Evolutionary conservation across 495 filamentous ascomycete genomes (phyloP), one percentile per base, ranked within the genome.

Genomic region (Oidiodendron maius): DNA sequence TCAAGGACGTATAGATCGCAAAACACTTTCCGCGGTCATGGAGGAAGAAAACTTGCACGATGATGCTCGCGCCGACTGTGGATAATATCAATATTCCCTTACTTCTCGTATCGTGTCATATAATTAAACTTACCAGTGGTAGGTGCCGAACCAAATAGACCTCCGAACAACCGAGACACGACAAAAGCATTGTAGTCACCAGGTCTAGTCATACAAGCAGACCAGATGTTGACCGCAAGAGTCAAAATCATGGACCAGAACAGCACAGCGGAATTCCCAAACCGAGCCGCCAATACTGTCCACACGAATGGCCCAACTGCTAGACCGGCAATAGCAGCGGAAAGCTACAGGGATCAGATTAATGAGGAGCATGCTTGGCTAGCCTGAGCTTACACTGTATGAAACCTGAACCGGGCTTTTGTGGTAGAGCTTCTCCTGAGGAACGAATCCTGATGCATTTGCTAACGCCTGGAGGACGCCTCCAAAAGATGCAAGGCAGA

Each of bases 31-130:
- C 40, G 12, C 22, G 40, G 3, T 74, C 61, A 30, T 74, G 70
- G 43, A 72, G 51, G 44, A 67, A 71, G 54, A 70, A 71, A 17
- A 72, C 32, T 21, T 74, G 63, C n/a, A 66, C 65, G 30, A 72
- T 61, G 10, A 64, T 56, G 15, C 65, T 58, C 17, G 57, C 53
- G 6, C 67, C 71, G n/a, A 74, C 46, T 3, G 66, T n/a, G 28
- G n/a, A n/a, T 34, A 34, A 34, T 34, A 9, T 34, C 28, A 34
- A 34, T 34, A 34, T 34, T 34, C 28, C 28, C n/a, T n/a, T n/a
- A 34, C 8, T 9, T 34, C 28, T 8, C 28, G n/a, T 34, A 34
- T 34, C 28, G 28, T 34, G 8, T n/a, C n/a, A n/a, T n/a, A 8
- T 8, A 34, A n/a, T 34, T n/a, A 8, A 8, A 34, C 28, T 34